phyloP scores from a whole-genome alignment of 78 protist species.

The Pelomyxa schiedti region DNA sequence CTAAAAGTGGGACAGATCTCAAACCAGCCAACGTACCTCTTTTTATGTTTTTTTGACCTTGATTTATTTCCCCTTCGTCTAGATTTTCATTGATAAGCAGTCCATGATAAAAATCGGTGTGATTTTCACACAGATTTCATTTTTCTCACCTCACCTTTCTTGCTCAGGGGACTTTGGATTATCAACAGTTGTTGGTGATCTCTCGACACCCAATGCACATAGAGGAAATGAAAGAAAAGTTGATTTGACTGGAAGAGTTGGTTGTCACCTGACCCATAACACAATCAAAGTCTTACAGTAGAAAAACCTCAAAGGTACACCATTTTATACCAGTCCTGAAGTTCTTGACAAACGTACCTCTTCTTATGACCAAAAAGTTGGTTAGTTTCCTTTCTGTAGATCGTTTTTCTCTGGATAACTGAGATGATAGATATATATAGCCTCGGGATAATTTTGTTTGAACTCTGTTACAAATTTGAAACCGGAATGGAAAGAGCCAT shows the following conservation, averaged over 20 bases:
- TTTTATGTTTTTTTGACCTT: background rate
- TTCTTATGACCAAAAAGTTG: constrained; percentile 43
- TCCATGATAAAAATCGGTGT: constrained; percentile 41
- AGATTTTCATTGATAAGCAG: constrained; percentile 51
- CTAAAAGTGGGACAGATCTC: background rate
- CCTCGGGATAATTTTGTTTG: constrained; percentile 53
- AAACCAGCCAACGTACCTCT: background rate
- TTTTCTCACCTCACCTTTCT: background rate
- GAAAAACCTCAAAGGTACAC: constrained; percentile 55
- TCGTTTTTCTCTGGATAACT: no score
- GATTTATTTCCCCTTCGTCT: constrained; percentile 32
- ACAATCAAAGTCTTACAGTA: no score
- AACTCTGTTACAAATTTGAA: constrained; percentile 47
- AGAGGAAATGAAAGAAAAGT: no score
- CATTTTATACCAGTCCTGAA: constrained; percentile 49
- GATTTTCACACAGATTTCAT: background rate
- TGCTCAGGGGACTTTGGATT: constrained; percentile 51
- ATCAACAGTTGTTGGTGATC: constrained; percentile 19
- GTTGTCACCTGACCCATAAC: no score
- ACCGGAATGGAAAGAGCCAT: constrained; percentile 44
- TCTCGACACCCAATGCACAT: no score
- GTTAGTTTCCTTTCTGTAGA: no score
- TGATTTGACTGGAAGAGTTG: no score
- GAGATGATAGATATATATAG: constrained; percentile 54
- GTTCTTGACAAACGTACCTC: constrained; percentile 13